Evolutionary conservation across 1,139 yeast species (phyloP).

Genomic region (Spencermartinsiella ligniputridi): DNA sequence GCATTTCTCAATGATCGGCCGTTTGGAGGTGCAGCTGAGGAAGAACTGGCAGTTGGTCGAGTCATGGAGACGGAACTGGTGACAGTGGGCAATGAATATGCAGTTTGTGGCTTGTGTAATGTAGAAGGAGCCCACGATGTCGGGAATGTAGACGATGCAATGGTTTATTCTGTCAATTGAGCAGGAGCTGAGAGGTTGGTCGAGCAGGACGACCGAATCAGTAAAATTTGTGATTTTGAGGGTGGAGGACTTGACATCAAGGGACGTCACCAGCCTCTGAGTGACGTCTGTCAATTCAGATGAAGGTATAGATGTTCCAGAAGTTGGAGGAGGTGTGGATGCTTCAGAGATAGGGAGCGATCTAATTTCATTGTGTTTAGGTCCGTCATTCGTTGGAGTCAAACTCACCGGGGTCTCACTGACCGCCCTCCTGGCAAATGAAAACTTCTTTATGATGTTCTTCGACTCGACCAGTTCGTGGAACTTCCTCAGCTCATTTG

Average conservation of each 20-base stretch:
- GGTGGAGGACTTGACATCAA: not conserved
- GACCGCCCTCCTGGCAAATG: not conserved
- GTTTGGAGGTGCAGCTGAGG: conserved; percentile 25
- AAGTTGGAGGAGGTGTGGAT: not conserved
- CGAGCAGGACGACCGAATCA: conserved; percentile 12
- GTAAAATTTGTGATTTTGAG: conserved; percentile 12
- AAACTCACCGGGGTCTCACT: not conserved
- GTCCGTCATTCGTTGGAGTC: not conserved
- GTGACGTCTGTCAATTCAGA: not conserved
- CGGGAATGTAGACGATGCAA: conserved; percentile 19
- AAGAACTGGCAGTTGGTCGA: conserved; percentile 20
- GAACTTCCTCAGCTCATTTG: conserved; percentile 15
- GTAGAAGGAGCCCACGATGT: conserved; percentile 27
- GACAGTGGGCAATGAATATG: conserved; percentile 23
- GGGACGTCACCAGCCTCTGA: not conserved
- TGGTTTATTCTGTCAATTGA: conserved; percentile 18
- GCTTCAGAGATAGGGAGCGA: not conserved
- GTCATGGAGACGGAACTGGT: conserved; percentile 32
- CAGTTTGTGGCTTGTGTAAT: conserved; percentile 19
- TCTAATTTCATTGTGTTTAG: not conserved
- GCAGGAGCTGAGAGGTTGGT: conserved; percentile 10
- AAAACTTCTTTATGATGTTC: conserved; percentile 11
- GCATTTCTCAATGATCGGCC: conserved; percentile 32
- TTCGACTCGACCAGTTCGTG: conserved; percentile 13
- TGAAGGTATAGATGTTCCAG: not conserved